Conservation (phyloP, 2,329 filamentous ascomycete genomes). For the Massarina eburnea region DNA sequence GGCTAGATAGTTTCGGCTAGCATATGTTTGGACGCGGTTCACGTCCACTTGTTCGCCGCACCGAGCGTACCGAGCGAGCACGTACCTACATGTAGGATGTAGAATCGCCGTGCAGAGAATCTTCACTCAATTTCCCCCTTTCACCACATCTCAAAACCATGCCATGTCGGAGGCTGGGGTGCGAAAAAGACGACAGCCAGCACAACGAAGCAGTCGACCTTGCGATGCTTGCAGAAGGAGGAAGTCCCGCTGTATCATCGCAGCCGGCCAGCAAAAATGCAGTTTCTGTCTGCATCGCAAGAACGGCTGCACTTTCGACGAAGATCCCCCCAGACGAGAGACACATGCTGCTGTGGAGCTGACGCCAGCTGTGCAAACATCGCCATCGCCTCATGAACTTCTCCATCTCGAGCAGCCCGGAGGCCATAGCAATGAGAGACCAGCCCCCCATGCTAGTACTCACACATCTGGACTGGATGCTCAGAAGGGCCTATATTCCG, state of each 20-base stretch:
- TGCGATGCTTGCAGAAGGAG: conserved; percentile 13
- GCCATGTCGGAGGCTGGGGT: too few species aligned
- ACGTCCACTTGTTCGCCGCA: too few species aligned
- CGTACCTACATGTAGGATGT: too few species aligned
- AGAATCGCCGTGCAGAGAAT: too few species aligned
- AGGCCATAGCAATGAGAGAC: neutral
- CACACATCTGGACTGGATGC: neutral
- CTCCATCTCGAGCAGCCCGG: neutral
- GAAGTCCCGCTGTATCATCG: conserved; percentile 13
- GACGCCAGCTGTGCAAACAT: neutral
- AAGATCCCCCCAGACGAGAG: neutral
- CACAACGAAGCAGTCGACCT: conserved; percentile 22
- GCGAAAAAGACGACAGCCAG: neutral
- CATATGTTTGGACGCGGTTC: too few species aligned
- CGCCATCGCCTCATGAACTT: conserved; percentile 1
- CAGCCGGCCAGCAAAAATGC: conserved; percentile 6
- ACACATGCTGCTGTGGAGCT: neutral
- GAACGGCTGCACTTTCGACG: conserved; percentile 2
- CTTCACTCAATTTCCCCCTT: too few species aligned
- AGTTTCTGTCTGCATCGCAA: conserved; percentile 6
- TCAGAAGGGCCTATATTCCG: neutral
- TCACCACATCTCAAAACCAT: too few species aligned
- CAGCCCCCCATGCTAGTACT: neutral
- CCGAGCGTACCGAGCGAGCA: too few species aligned
- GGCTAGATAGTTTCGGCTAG: too few species aligned